Evolutionary conservation across 1,284 basidiomycete genomes (phyloP).

Genomic region (Malassezia globosa): DNA sequence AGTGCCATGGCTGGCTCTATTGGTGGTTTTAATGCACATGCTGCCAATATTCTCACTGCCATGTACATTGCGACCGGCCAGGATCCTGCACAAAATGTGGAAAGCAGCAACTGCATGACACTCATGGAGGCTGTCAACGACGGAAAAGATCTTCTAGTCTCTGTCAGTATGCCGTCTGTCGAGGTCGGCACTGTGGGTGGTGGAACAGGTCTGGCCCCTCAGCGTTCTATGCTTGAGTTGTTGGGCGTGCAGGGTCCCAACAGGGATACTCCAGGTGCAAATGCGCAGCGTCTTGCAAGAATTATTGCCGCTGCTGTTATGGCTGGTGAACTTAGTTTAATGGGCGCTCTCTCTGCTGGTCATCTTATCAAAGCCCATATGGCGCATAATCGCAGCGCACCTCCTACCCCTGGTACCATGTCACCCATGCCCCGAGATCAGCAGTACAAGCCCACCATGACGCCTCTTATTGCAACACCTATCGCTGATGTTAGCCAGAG

Average conservation of each 20-base stretch:
- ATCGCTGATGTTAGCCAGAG: not conserved
- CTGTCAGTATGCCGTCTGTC: conserved; percentile 46
- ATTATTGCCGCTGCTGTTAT: conserved; percentile 46
- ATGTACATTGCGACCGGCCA: conserved; percentile 93
- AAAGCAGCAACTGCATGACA: conserved; percentile 96
- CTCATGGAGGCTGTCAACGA: conserved; percentile 90
- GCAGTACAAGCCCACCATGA: conserved; percentile 16
- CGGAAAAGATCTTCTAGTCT: conserved; percentile 67
- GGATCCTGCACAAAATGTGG: conserved; percentile 97
- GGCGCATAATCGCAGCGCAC: conserved; percentile 45
- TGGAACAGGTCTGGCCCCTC: conserved; percentile 56
- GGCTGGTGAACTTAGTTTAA: conserved; percentile 45
- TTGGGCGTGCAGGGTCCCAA: conserved; percentile 42
- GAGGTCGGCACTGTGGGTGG: conserved; percentile 71
- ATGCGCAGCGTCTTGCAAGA: conserved; percentile 43
- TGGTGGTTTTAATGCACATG: conserved; percentile 97
- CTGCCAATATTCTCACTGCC: conserved; percentile 88
- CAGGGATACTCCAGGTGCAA: conserved; percentile 38
- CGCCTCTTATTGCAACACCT: conserved; percentile 16
- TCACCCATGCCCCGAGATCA: conserved; percentile 20
- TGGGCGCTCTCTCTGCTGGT: conserved; percentile 42
- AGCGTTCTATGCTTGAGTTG: conserved; percentile 44
- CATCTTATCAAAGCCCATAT: conserved; percentile 47
- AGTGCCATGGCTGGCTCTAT: conserved; percentile 94
- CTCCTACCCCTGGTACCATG: conserved; percentile 37